Evolutionary conservation across 73 alveolate genomes (phyloP), one percentile per base, ranked within the genome.

Genomic region (Paramecium sexaurelia): DNA sequence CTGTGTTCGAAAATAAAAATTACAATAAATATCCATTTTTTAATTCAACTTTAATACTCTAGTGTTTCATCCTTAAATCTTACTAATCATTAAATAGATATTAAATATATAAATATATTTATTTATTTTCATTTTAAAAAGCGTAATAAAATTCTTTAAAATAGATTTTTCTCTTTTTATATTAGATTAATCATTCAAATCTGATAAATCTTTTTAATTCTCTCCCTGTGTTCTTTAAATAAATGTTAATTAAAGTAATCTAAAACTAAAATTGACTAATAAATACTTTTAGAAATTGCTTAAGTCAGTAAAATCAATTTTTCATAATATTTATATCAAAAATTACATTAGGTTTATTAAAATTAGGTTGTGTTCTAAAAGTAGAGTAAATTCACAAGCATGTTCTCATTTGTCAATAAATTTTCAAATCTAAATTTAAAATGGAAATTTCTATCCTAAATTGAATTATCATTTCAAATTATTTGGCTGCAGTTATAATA

Each of bases 261-360:
- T 78, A 78, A 6, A 5, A 4, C 13, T 73, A 35, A 11, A 17
- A 78, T 26, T 57, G n/a, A 15, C 32, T 41, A 78, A 41, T 20
- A 13, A 40, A 37, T 78, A 78, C 90, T 78, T 78, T 78, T 78
- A 3, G 90, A 78, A 22, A 78, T 78, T 3, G 47, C 7, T 29
- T 78, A 47, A 11, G 55, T 20, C 27, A 78, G 8, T 43, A 78
- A 78, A 0, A 19, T 9, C 29, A 78, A 43, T 78, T 43, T 78
- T 24, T 78, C 90, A 43, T 39, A 78, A 41, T 78, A 78, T 78
- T 78, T 78, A 45, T 45, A 20, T 78, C 90, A n/a, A n/a, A n/a
- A n/a, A n/a, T n/a, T n/a, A n/a, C n/a, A n/a, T n/a, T n/a, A n/a
- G n/a, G n/a, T n/a, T n/a, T n/a, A n/a, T n/a, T n/a, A n/a, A n/a